Conservation (phyloP, 176 grass and related monocot species). For the Bolboschoenus planiculmis region DNA sequence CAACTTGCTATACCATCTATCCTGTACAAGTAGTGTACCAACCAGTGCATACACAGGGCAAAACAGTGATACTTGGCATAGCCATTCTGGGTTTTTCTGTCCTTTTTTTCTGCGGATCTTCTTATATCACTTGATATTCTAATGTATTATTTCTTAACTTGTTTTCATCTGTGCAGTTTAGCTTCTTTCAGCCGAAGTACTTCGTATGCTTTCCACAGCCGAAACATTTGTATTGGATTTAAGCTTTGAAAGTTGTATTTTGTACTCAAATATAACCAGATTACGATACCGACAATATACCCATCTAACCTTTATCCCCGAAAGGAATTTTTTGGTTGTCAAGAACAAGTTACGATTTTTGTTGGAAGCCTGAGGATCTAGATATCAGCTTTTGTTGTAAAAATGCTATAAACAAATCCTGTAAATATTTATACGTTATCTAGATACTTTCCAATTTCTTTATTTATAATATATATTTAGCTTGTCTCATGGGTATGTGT, state of each 20-base stretch:
- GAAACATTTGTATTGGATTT: background rate
- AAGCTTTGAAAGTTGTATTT: background rate
- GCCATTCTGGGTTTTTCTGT: background rate
- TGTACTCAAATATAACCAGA: background rate
- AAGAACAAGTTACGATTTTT: background rate
- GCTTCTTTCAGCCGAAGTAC: background rate
- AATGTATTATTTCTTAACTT: background rate
- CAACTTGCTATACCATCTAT: background rate
- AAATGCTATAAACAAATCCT: background rate
- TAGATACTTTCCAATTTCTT: background rate
- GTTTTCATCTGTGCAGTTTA: background rate
- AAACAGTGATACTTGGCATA: background rate
- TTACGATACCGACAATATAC: background rate
- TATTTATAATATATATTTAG: background rate
- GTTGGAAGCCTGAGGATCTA: background rate
- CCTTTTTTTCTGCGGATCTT: background rate
- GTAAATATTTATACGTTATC: constrained; percentile 6
- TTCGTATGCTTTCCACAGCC: background rate
- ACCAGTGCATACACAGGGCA: background rate
- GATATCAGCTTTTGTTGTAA: background rate
- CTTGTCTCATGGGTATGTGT: background rate
- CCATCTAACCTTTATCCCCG: background rate
- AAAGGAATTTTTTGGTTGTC: background rate
- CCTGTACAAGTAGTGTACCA: background rate
- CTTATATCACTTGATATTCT: background rate